Evolutionary conservation across 164 flowering plant genomes (phyloP).

Genomic region (Buxus sempervirens): DNA sequence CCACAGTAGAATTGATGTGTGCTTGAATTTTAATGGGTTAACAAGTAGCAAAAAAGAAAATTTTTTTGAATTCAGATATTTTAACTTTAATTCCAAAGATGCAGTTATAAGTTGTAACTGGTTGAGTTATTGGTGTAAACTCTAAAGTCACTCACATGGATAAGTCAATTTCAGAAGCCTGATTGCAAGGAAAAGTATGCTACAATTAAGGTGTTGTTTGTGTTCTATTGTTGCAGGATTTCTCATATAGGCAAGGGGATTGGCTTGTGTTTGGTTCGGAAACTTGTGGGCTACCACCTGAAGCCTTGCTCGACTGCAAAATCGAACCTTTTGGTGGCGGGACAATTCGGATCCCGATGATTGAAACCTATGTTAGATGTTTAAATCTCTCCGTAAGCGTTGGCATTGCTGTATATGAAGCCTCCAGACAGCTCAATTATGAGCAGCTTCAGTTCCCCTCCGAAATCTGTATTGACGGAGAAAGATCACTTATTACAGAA

Average conservation of each 20-base stretch:
- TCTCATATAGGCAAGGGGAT: constrained; percentile 76
- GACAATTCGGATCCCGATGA: constrained; percentile 79
- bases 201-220: background rate
- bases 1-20: too few species aligned
- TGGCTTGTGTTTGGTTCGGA: constrained; percentile 96
- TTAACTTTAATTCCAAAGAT: too few species aligned
- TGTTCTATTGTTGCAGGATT: constrained; percentile 50
- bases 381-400: constrained; percentile 91
- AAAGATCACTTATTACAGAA: constrained; percentile 45
- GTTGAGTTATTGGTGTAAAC: too few species aligned
- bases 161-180: background rate
- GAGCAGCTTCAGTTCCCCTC: constrained; percentile 63
- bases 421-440: constrained; percentile 85
- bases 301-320: constrained; percentile 66
- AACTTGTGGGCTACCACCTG: constrained; percentile 75
- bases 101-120: too few species aligned
- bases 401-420: constrained; percentile 88
- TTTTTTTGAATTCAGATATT: too few species aligned
- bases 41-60: too few species aligned
- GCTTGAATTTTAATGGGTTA: too few species aligned
- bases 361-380: constrained; percentile 94
- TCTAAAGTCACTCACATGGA: too few species aligned
- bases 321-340: constrained; percentile 70
- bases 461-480: constrained; percentile 27
- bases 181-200: background rate